These are phyloP conservation scores for Pseudogymnoascus pannorum DNA, from an alignment of 2,329 filamentous ascomycete species.

Conservation along the genomic window DNA sequence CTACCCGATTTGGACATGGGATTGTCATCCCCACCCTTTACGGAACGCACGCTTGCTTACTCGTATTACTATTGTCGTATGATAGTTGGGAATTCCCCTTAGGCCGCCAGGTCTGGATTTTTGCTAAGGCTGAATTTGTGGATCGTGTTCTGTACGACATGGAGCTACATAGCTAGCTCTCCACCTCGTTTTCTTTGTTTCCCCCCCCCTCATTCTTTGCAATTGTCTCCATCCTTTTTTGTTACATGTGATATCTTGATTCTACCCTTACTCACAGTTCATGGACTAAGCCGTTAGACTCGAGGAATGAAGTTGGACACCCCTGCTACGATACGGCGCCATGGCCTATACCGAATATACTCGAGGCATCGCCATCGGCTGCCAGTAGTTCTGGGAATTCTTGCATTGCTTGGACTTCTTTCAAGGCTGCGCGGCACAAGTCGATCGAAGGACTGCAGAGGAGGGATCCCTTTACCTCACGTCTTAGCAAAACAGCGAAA, in stretches of 20 bases:
- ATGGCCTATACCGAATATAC: neutral
- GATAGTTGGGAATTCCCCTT: neutral
- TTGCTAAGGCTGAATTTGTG: neutral
- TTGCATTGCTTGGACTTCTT: neutral
- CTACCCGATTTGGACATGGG: neutral
- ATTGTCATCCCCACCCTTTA: neutral
- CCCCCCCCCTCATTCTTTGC: neutral
- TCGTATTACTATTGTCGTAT: neutral
- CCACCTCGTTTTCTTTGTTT: neutral
- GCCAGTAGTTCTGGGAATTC: neutral
- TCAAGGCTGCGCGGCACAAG: neutral
- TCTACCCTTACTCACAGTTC: neutral
- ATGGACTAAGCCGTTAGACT: neutral
- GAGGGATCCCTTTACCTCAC: neutral
- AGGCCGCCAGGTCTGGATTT: neutral
- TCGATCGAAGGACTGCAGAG: neutral
- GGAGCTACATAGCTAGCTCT: neutral
- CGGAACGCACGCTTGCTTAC: neutral
- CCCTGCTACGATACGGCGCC: neutral
- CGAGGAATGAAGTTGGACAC: neutral
- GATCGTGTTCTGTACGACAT: neutral
- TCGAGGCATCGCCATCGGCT: neutral
- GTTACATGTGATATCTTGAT: neutral
- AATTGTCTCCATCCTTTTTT: neutral
- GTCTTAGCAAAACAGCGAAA: neutral